Base-by-base conservation (phyloP, 129 eudicot genomes). In the Tagetes erecta region DNA sequence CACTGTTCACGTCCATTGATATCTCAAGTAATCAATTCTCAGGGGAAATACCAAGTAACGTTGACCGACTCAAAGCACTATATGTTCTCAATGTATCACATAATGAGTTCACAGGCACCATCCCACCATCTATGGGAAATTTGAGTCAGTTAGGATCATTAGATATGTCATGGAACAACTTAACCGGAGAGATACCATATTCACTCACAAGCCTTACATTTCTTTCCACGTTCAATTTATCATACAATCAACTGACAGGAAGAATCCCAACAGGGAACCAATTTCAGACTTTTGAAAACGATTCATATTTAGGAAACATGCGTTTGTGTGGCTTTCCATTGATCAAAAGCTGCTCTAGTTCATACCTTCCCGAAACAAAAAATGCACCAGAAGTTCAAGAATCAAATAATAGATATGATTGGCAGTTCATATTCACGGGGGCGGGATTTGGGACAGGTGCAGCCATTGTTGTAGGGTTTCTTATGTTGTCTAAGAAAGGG, bases 371-470 rank as follows among this genome's bases (percentile, higher is more conserved):
- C 57, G 36, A 0, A 49, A 71, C 81, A 64, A 13, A 77, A 50
- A 5, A 52, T 49, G 38, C 51, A 73, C 77, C 64, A 10, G 13
- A 0, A 11, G 34, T 46, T 8, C 36, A 50, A 41, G 71, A 56
- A 11, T 45, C 78, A 5, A 73, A 30, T n/a, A 51, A 67, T 13
- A 9, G 56, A 2, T 46, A 74, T 20, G 81, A 87, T 67, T 92
- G 94, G 96, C 78, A 83, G 76, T 83, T 72, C 70, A 85, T 92
- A 74, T 51, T 85, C 62, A 85, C 85, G 0, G 97, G 96, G 6
- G n/a, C 85, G 14, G 96, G 96, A 56, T 83, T 81, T 10, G 97
- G 96, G 30, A 76, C 86, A 30, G 96, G 97, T 45, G 78, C 88
- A 42, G 96, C 86, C 72, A 31, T 85, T 56, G 52, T 87, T 64